phyloP scores from a whole-genome alignment of 1,139 yeast genomes.

The Torulaspora pretoriensis region DNA sequence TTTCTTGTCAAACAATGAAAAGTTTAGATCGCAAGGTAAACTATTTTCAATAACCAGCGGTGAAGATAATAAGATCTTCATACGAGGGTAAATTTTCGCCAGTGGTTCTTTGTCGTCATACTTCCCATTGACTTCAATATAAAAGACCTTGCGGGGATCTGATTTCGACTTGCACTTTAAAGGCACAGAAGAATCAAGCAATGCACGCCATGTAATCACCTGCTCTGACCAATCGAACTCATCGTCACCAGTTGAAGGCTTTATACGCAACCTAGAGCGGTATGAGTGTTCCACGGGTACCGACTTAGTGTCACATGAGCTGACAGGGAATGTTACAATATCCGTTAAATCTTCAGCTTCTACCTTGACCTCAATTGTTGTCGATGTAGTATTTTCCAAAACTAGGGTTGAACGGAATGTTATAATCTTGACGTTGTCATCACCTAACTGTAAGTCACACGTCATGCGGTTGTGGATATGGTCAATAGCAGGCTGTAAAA shows the following conservation, averaged over 20 bases:
- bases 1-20: constrained; percentile 73
- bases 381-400: constrained; percentile 55
- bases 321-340: constrained; percentile 37
- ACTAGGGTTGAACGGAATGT: constrained; percentile 70
- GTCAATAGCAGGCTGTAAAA: constrained; percentile 57
- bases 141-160: constrained; percentile 46
- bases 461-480: constrained; percentile 70
- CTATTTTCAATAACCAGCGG: constrained; percentile 84
- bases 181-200: constrained; percentile 51
- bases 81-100: constrained; percentile 75
- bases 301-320: constrained; percentile 54
- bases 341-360: constrained; percentile 35
- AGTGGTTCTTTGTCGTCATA: constrained; percentile 64
- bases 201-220: constrained; percentile 59
- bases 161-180: constrained; percentile 54
- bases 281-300: constrained; percentile 73
- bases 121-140: constrained; percentile 70
- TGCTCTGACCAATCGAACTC: constrained; percentile 66
- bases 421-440: constrained; percentile 74
- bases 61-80: constrained; percentile 74
- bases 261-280: constrained; percentile 51
- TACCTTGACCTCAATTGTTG: constrained; percentile 56
- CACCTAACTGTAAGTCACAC: constrained; percentile 65
- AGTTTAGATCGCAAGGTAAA: constrained; percentile 75
- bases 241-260: constrained; percentile 52